Evolutionary conservation across 768 basidiomycete genomes (phyloP).

Genomic region (Tricholoma terreum): DNA sequence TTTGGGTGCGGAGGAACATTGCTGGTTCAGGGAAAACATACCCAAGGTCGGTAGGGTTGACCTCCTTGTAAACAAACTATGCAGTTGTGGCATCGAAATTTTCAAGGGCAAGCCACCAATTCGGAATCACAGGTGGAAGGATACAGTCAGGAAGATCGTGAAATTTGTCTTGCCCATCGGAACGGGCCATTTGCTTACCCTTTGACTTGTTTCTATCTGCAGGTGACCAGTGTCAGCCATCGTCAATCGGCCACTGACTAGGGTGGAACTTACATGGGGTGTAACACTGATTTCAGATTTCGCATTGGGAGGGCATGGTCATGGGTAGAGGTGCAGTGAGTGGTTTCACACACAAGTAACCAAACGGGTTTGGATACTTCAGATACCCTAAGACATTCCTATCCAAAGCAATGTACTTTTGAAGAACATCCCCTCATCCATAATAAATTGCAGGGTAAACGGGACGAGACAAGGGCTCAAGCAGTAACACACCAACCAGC

Average conservation of each 20-base stretch:
- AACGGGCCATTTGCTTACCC: not conserved
- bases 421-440: not conserved
- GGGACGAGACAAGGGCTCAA: not conserved
- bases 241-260: not conserved
- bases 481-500: not conserved
- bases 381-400: not conserved
- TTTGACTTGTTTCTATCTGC: not conserved
- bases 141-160: not conserved
- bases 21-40: slow-evolving; percentile 10
- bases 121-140: not conserved
- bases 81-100: not conserved
- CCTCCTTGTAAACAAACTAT: not conserved
- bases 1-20: not conserved
- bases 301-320: not conserved
- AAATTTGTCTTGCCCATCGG: not conserved
- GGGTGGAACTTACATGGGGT: not conserved
- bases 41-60: not conserved
- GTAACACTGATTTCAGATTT: not conserved
- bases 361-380: not conserved
- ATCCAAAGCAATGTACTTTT: not conserved
- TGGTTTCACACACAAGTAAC: not conserved
- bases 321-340: not conserved
- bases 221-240: not conserved
- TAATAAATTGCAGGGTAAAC: not conserved
- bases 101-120: not conserved